These are phyloP conservation scores for Sordariomycetes sp. DNA, from an alignment of 2,329 filamentous ascomycete genomes.

Conservation along the genomic window DNA sequence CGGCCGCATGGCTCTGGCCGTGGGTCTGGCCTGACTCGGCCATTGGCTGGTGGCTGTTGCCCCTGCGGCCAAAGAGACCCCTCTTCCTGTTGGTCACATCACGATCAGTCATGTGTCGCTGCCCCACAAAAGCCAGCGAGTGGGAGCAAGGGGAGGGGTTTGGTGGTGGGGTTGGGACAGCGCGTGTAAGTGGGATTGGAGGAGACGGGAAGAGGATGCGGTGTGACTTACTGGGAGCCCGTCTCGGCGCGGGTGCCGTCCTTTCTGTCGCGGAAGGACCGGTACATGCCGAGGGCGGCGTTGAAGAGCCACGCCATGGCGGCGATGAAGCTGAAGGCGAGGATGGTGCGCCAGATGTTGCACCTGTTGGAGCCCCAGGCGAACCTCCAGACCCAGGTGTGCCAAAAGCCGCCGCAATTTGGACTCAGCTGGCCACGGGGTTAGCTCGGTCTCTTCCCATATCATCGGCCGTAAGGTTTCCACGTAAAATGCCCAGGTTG, in stretches of 20 bases:
- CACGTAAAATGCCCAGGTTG: not conserved
- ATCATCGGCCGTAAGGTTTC: no score
- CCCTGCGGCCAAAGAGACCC: not conserved
- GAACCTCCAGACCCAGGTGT: slow-evolving; percentile 13
- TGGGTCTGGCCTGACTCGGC: not conserved
- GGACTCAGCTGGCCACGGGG: not conserved
- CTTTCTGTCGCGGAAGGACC: not conserved
- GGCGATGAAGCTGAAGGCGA: slow-evolving; percentile 13
- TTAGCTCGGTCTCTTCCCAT: not conserved
- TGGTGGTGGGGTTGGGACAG: not conserved
- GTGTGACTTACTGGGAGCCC: not conserved
- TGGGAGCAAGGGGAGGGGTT: not conserved
- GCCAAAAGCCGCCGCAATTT: slow-evolving; percentile 10
- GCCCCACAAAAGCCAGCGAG: not conserved
- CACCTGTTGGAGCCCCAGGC: slow-evolving; percentile 14
- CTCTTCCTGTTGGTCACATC: not conserved
- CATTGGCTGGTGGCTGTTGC: not conserved
- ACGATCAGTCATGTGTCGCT: not conserved
- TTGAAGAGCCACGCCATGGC: slow-evolving; percentile 10
- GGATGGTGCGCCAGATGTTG: slow-evolving; percentile 10
- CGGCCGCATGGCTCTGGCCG: not conserved
- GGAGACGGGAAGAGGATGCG: not conserved
- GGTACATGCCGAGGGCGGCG: slow-evolving; percentile 8
- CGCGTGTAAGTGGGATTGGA: not conserved
- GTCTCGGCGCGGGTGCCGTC: not conserved